Evolutionary conservation across 2,329 filamentous ascomycete species (phyloP).

Genomic region (Paraphoma chrysanthemicola): DNA sequence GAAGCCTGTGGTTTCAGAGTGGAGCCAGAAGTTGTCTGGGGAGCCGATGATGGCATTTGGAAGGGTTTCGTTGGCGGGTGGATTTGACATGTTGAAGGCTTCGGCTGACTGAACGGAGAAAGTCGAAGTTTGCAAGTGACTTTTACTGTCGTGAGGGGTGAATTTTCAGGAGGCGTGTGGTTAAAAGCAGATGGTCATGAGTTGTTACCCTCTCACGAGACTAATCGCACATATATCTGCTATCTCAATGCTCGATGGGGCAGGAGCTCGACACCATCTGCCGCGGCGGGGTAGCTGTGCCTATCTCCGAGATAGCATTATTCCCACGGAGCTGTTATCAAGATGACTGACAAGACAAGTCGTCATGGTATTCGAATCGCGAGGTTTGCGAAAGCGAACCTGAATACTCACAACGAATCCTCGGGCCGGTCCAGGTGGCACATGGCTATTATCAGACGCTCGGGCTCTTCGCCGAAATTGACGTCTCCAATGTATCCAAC

Average conservation of each 20-base stretch:
- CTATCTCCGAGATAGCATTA: constrained; percentile 18
- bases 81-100: constrained; percentile 7
- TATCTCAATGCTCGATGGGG: constrained; percentile 18
- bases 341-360: neutral
- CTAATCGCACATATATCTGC: neutral
- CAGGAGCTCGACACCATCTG: constrained; percentile 13
- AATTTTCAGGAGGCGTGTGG: neutral
- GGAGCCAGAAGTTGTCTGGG: constrained; percentile 54
- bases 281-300: constrained; percentile 21
- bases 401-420: constrained; percentile 8
- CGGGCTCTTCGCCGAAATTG: constrained; percentile 28
- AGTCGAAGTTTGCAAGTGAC: too few relatives aligned
- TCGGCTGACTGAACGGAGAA: neutral
- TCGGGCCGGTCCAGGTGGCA: constrained; percentile 31
- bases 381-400: too few relatives aligned
- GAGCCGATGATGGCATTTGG: constrained; percentile 52
- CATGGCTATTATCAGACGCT: constrained; percentile 35
- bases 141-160: neutral
- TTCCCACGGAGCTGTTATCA: constrained; percentile 3
- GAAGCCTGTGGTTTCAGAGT: constrained; percentile 52
- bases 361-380: neutral
- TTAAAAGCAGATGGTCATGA: neutral
- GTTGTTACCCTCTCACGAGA: neutral
- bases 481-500: constrained; percentile 36
- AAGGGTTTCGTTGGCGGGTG: constrained; percentile 1